Evolutionary conservation across 805 yeast genomes (phyloP).

Genomic region (Maudiozyma bulderi): DNA sequence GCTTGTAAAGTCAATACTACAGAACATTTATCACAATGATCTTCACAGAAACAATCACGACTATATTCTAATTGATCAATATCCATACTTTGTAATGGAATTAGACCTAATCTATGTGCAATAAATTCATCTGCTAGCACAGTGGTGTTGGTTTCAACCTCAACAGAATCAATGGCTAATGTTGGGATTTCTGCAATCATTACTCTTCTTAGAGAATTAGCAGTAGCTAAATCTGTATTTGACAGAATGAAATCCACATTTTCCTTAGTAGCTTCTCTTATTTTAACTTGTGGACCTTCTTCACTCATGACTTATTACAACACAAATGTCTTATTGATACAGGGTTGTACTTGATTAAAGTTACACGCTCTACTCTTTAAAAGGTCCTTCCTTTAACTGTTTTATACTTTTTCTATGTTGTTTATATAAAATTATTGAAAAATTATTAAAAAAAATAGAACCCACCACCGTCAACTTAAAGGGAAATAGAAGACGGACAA

Average conservation of each 20-base stretch:
- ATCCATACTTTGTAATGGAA: slow-evolving; percentile 78
- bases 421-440: too few species aligned
- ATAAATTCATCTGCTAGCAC: slow-evolving; percentile 96
- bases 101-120: slow-evolving; percentile 85
- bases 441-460: too few species aligned
- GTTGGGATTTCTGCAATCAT: slow-evolving; percentile 97
- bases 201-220: slow-evolving; percentile 83
- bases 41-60: slow-evolving; percentile 96
- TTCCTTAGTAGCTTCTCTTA: slow-evolving; percentile 76
- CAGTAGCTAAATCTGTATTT: slow-evolving; percentile 81
- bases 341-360: neutral
- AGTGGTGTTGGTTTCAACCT: slow-evolving; percentile 83
- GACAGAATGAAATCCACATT: slow-evolving; percentile 83
- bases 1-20: slow-evolving; percentile 82
- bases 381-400: too few species aligned
- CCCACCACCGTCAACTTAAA: too few species aligned
- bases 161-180: slow-evolving; percentile 90
- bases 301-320: slow-evolving; percentile 19
- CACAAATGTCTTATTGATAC: neutral
- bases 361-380: neutral
- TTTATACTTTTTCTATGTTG: too few species aligned
- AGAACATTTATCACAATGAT: slow-evolving; percentile 91
- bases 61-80: slow-evolving; percentile 79
- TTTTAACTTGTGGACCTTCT: slow-evolving; percentile 66
- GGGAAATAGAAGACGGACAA: too few species aligned